Evolutionary conservation across 805 yeast genomes (phyloP).

Genomic region (Saccharomyces paradoxus): DNA sequence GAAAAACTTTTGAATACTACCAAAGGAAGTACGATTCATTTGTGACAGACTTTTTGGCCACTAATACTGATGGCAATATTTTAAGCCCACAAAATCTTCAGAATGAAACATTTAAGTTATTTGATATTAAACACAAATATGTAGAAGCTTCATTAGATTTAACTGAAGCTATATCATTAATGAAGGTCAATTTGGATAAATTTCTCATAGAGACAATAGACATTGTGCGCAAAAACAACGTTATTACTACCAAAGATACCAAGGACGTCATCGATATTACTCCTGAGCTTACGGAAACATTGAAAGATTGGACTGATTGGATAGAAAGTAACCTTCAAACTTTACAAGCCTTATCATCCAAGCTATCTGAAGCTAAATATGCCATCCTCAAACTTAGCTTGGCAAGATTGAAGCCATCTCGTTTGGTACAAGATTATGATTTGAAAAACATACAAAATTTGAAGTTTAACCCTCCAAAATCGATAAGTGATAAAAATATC

Average conservation of each 20-base stretch:
- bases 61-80: slow-evolving; percentile 38
- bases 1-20: slow-evolving; percentile 49
- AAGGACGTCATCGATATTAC: slow-evolving; percentile 10
- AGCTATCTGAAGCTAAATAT: not conserved
- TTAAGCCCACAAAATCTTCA: slow-evolving; percentile 43
- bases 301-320: not conserved
- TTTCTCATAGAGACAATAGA: slow-evolving; percentile 10
- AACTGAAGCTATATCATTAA: slow-evolving; percentile 38
- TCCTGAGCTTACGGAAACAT: slow-evolving; percentile 1
- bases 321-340: not conserved
- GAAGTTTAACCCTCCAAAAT: not conserved
- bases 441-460: not conserved
- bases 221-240: slow-evolving; percentile 20
- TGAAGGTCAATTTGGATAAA: slow-evolving; percentile 16
- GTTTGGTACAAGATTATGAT: not conserved
- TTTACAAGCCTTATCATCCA: not conserved
- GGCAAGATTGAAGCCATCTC: not conserved
- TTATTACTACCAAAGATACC: slow-evolving; percentile 12
- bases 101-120: slow-evolving; percentile 72
- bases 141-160: slow-evolving; percentile 49
- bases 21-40: slow-evolving; percentile 62
- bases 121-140: slow-evolving; percentile 58
- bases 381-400: not conserved
- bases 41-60: slow-evolving; percentile 42
- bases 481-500: not conserved